Evolutionary conservation across 2,329 filamentous ascomycete genomes (phyloP).

Genomic region (Diaporthe sp.): DNA sequence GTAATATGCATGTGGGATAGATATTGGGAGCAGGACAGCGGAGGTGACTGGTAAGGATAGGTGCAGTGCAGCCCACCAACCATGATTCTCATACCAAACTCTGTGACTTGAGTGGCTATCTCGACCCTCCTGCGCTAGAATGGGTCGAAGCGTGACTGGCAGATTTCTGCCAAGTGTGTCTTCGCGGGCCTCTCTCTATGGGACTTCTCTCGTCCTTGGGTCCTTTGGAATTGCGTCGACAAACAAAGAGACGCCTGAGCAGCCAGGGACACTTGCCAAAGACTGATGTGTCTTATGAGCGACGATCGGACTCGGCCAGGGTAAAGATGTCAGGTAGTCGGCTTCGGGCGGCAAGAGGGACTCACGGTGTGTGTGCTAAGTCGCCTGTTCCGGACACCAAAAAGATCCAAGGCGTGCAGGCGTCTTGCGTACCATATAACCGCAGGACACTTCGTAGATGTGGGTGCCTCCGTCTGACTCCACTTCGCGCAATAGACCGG

Average conservation of each 20-base stretch:
- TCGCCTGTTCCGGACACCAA: conserved; percentile 16
- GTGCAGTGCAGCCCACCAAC: conserved; percentile 57
- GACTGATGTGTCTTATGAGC: conserved; percentile 20
- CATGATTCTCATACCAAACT: conserved; percentile 52
- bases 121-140: conserved; percentile 52
- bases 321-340: conserved; percentile 21
- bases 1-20: conserved; percentile 39
- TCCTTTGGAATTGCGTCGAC: conserved; percentile 30
- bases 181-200: conserved; percentile 42
- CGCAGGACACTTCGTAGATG: conserved; percentile 21
- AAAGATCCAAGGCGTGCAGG: conserved; percentile 20
- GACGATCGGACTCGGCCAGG: conserved; percentile 22
- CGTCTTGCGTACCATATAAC: conserved; percentile 27
- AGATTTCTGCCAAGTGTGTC: conserved; percentile 49
- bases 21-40: conserved; percentile 45
- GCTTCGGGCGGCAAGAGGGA: conserved; percentile 25
- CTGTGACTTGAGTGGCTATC: conserved; percentile 56
- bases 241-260: conserved; percentile 12
- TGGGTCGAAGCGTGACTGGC: conserved; percentile 51
- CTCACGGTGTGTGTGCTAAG: conserved; percentile 27
- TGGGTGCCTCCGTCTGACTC: conserved; percentile 33
- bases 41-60: conserved; percentile 47
- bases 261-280: background rate
- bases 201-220: conserved; percentile 27
- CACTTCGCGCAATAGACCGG: conserved; percentile 34